Conservation (phyloP, 352 stramenopile genomes). For the Phytophthora pisi region DNA sequence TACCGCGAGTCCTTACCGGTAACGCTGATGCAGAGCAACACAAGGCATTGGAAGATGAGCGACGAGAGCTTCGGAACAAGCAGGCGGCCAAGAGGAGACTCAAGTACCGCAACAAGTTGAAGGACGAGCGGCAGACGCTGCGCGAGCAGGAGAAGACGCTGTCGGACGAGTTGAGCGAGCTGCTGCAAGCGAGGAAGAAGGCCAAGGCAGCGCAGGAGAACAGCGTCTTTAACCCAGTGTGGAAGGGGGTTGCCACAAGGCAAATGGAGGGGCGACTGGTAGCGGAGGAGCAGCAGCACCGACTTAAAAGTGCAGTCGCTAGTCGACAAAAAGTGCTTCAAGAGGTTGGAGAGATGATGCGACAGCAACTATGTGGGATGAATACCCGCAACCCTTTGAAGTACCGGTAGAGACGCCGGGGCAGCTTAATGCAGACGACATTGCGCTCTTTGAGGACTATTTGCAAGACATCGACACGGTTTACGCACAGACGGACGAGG, state of each 20-base stretch:
- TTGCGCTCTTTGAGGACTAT: constrained; percentile 26
- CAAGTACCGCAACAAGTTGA: constrained; percentile 21
- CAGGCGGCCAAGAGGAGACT: constrained; percentile 21
- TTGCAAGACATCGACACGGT: constrained; percentile 28
- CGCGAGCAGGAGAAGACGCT: constrained; percentile 15
- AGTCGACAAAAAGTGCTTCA: constrained; percentile 10
- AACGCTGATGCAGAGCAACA: neutral
- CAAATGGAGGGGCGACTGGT: constrained; percentile 18
- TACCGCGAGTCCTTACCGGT: neutral
- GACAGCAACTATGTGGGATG: neutral
- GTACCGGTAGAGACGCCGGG: neutral
- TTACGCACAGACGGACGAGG: constrained; percentile 22
- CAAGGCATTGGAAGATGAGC: neutral
- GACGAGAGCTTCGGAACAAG: constrained; percentile 4
- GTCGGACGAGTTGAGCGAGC: constrained; percentile 3
- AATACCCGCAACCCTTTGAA: neutral
- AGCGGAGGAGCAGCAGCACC: constrained; percentile 15
- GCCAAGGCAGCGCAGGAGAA: constrained; percentile 1
- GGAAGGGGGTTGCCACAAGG: constrained; percentile 15
- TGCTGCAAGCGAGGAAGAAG: constrained; percentile 12
- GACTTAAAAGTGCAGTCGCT: constrained; percentile 7
- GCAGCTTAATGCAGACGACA: constrained; percentile 11
- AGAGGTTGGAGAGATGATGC: constrained; percentile 4
- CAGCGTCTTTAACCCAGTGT: neutral
- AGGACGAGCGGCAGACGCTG: constrained; percentile 19